Conservation (phyloP, 208 protist species). For the Acanthamoeba sp. region DNA sequence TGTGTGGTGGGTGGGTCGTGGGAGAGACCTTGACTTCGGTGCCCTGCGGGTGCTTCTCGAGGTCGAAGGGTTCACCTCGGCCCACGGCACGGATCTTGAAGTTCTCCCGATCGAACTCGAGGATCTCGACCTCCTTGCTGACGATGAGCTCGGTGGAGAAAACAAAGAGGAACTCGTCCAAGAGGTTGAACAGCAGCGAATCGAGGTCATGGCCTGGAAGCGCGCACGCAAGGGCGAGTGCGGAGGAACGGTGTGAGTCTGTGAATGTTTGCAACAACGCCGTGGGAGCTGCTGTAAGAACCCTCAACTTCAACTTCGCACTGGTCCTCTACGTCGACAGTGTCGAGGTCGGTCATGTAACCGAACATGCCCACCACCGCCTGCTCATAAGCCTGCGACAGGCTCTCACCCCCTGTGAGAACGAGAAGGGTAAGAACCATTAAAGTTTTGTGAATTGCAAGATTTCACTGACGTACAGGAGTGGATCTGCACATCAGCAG, state of each 20-base stretch:
- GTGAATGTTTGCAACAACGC: neutral
- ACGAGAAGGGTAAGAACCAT: neutral
- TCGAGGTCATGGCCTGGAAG: constrained; percentile 60
- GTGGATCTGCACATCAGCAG: constrained; percentile 74
- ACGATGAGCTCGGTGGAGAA: constrained; percentile 48
- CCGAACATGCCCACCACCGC: constrained; percentile 71
- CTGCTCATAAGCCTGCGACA: constrained; percentile 70
- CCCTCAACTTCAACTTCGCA: constrained; percentile 68
- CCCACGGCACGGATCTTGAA: constrained; percentile 51
- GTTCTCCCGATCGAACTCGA: constrained; percentile 68
- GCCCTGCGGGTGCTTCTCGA: constrained; percentile 73
- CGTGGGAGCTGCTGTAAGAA: neutral
- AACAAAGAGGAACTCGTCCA: constrained; percentile 74
- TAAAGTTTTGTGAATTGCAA: neutral
- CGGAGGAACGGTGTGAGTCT: neutral
- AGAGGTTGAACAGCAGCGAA: constrained; percentile 60
- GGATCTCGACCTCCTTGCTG: constrained; percentile 69
- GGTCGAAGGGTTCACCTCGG: constrained; percentile 69
- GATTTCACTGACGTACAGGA: constrained; percentile 8
- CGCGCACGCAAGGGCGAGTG: neutral
- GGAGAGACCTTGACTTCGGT: constrained; percentile 74
- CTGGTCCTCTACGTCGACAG: constrained; percentile 46
- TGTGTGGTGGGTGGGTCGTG: no score
- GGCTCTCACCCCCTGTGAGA: constrained; percentile 18
- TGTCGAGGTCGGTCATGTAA: constrained; percentile 73